Conservation (phyloP, 1,284 basidiomycete genomes). For the Cutaneotrichosporon sp. region DNA sequence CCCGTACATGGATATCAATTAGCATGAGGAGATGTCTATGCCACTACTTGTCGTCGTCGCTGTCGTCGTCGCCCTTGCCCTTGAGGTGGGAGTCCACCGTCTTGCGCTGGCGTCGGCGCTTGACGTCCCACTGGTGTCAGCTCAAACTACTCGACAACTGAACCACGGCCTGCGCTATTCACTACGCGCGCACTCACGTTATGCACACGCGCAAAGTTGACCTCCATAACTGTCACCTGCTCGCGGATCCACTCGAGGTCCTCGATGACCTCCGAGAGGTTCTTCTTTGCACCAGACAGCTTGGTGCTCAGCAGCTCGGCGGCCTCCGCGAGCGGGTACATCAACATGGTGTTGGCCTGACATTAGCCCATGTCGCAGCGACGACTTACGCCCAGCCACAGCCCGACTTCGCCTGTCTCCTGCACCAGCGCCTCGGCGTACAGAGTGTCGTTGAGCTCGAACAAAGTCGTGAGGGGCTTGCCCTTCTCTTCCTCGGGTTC, state of each 20-base stretch:
- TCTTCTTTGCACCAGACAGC: slow-evolving; percentile 67
- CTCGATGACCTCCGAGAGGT: slow-evolving; percentile 66
- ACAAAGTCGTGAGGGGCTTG: slow-evolving; percentile 70
- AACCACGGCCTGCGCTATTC: not conserved
- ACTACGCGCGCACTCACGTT: slow-evolving; percentile 54
- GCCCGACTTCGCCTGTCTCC: slow-evolving; percentile 79
- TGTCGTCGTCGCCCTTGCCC: not conserved
- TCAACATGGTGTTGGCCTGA: slow-evolving; percentile 96
- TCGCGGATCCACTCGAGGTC: slow-evolving; percentile 92
- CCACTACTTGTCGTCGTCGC: slow-evolving; percentile 4
- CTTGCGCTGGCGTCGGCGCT: slow-evolving; percentile 28
- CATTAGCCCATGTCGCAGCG: not conserved
- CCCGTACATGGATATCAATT: too few species aligned
- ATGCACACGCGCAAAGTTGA: slow-evolving; percentile 93
- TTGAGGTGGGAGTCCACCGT: slow-evolving; percentile 1
- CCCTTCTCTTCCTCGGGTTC: slow-evolving; percentile 48
- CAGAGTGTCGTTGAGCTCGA: slow-evolving; percentile 93
- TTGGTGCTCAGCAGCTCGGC: slow-evolving; percentile 71
- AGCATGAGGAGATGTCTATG: not conserved
- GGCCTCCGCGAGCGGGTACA: slow-evolving; percentile 82
- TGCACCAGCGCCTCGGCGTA: slow-evolving; percentile 85
- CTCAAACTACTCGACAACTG: not conserved
- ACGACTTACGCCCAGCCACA: slow-evolving; percentile 88
- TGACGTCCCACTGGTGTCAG: slow-evolving; percentile 46
- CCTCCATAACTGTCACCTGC: slow-evolving; percentile 93